Base-by-base conservation (phyloP, 75 land plant genomes). In the Pseudotsuga menziesii region DNA sequence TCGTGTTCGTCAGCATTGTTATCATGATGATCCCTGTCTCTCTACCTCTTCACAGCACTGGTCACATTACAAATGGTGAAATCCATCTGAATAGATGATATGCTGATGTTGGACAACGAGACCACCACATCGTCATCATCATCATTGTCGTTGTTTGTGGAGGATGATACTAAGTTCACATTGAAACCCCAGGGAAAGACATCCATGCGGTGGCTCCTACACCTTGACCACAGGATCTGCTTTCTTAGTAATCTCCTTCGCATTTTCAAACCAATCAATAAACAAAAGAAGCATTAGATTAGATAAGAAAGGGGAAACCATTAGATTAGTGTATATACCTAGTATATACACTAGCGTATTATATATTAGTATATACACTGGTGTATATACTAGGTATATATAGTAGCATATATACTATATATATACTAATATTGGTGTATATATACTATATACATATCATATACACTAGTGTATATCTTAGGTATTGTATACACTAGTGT, bases 101-200 rank as follows among this genome's bases (percentile, higher is more conserved):
- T 82, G 0, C 83, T 73, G 60, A 83, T 88, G 78, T 88, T 89
- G 39, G 90, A 87, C 54, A 91, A 87, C 4, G 89, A 87, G 11
- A 73, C 79, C 48, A 61, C 78, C 0, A 79, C 86, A 14, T 72
- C 83, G 1, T 83, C 88, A 23, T 85, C 88, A 3, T 32, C 57
- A n/a, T n/a, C n/a, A n/a, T n/a, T n/a, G 2, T 73, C 54, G 54
- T 48, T 48, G 54, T 48, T 12, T 5, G 80, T 80, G 13, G 63
- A 77, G 2, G 80, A 32, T 13, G 87, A 86, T 1, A 82, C 52
- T 58, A 64, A 77, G 74, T 87, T 87, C 72, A 87, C 83, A 57
- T 87, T 86, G 72, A 87, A 76, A 3, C 79, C 87, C 5, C 84
- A 41, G 9, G 79, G 5, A 61, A 25, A 48, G 20, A 36, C 26